These are phyloP conservation scores for Plasmodium coatneyi DNA, from an alignment of 169 alveolate species.

Conservation along the genomic window DNA sequence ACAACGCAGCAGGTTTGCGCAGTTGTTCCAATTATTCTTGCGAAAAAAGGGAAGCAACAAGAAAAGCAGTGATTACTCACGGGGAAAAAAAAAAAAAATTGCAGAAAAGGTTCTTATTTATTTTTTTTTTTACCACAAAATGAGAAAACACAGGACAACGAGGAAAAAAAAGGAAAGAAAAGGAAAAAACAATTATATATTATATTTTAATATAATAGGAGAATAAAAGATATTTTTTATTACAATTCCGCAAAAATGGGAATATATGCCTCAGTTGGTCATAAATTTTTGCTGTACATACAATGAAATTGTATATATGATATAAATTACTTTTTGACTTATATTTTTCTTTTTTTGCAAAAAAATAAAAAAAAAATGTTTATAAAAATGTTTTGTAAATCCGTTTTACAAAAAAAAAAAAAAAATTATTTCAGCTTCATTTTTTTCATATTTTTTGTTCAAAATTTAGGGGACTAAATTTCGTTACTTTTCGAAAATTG, in stretches of 20 bases:
- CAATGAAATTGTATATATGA: neutral
- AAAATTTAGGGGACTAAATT: constrained; percentile 54
- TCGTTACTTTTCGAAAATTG: constrained; percentile 35
- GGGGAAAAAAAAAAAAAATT: neutral
- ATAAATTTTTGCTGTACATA: neutral
- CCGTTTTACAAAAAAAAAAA: constrained; percentile 8
- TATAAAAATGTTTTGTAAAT: neutral
- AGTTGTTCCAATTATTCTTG: neutral
- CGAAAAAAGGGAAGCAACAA: neutral
- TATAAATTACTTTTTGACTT: neutral
- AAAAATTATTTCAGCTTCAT: constrained; percentile 7
- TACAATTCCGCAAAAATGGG: neutral
- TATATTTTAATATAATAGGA: too few relatives aligned
- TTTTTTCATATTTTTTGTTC: constrained; percentile 6
- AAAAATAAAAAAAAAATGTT: neutral
- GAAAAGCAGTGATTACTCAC: neutral
- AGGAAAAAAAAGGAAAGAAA: neutral
- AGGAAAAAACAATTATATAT: neutral
- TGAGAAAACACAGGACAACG: neutral
- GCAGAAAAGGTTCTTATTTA: neutral
- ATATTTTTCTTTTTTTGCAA: neutral
- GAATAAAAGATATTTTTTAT: neutral
- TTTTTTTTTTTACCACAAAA: neutral
- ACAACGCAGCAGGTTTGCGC: neutral
- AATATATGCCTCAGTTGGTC: neutral